Conservation (phyloP, 768 basidiomycete genomes). For the Gyrodon lividus region DNA sequence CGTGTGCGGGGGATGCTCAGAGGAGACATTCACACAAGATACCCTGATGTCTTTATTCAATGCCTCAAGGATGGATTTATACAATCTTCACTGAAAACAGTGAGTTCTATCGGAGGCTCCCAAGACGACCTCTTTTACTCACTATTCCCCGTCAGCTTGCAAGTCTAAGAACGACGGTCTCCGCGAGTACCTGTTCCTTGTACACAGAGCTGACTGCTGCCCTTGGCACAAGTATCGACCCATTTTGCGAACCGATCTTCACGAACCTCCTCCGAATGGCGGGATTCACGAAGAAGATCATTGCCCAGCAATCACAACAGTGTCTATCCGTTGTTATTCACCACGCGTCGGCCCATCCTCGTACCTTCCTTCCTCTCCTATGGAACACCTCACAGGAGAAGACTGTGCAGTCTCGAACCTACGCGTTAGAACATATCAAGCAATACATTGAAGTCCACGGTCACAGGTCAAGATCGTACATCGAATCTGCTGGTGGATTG, state of each 20-base stretch:
- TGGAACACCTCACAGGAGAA: conserved; percentile 77
- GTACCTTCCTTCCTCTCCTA: conserved; percentile 65
- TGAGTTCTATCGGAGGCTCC: conserved; percentile 37
- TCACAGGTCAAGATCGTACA: conserved; percentile 53
- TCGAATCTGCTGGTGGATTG: conserved; percentile 67
- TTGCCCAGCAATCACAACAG: conserved; percentile 81
- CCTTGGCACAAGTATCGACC: conserved; percentile 71
- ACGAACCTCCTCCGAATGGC: conserved; percentile 83
- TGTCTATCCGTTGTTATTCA: conserved; percentile 66
- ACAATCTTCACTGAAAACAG: conserved; percentile 83
- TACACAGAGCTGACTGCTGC: conserved; percentile 70
- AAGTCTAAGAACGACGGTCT: conserved; percentile 90
- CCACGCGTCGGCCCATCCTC: conserved; percentile 69
- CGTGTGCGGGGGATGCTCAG: conserved; percentile 88
- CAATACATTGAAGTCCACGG: conserved; percentile 76
- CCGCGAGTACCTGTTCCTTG: conserved; percentile 72
- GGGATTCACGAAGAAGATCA: conserved; percentile 89
- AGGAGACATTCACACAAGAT: conserved; percentile 77
- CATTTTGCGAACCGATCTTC: conserved; percentile 73
- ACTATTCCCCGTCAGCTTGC: conserved; percentile 51
- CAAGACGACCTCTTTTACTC: not conserved
- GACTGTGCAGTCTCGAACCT: conserved; percentile 69
- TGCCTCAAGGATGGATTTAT: conserved; percentile 77
- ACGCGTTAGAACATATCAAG: conserved; percentile 67
- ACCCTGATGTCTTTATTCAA: conserved; percentile 68